Evolutionary conservation across 371 early-diverging fungal species (phyloP).

Genomic region (Nematocida sp.): DNA sequence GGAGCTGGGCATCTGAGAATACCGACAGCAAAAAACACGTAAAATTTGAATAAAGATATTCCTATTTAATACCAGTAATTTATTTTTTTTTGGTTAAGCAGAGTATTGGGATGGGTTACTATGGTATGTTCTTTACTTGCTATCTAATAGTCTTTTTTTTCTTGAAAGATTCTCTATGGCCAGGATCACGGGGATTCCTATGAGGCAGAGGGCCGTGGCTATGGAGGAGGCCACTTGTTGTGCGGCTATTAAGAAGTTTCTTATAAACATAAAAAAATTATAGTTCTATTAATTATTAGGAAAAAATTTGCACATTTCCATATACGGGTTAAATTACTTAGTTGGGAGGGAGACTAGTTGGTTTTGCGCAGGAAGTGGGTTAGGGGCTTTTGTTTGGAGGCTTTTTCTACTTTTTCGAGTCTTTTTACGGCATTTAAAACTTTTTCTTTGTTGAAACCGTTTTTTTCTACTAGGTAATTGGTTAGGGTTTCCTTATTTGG

Average conservation of each 20-base stretch:
- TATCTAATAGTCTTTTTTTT: conserved; percentile 9
- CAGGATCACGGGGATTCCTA: conserved; percentile 39
- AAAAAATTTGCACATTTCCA: background rate
- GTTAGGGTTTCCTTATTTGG: conserved; percentile 77
- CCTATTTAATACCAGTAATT: background rate
- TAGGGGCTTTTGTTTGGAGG: conserved; percentile 29
- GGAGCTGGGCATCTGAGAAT: conserved; percentile 47
- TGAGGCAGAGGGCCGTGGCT: conserved; percentile 16
- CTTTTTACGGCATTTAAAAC: conserved; percentile 72
- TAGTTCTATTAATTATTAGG: background rate
- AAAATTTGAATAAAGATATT: conserved; percentile 55
- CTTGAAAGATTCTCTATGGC: conserved; percentile 3
- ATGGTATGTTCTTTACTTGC: background rate
- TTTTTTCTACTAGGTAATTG: conserved; percentile 81
- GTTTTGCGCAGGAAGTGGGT: too few species aligned
- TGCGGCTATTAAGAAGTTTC: too few species aligned
- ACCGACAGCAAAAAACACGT: conserved; percentile 49
- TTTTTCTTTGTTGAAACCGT: conserved; percentile 88
- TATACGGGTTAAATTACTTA: background rate
- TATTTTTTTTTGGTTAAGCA: too few species aligned
- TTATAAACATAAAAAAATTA: background rate
- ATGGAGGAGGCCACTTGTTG: conserved; percentile 10
- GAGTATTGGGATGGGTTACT: too few species aligned
- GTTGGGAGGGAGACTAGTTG: too few species aligned
- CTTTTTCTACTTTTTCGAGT: background rate